Base-by-base conservation (phyloP, 2,329 filamentous ascomycete genomes). In the Alternaria dauci region DNA sequence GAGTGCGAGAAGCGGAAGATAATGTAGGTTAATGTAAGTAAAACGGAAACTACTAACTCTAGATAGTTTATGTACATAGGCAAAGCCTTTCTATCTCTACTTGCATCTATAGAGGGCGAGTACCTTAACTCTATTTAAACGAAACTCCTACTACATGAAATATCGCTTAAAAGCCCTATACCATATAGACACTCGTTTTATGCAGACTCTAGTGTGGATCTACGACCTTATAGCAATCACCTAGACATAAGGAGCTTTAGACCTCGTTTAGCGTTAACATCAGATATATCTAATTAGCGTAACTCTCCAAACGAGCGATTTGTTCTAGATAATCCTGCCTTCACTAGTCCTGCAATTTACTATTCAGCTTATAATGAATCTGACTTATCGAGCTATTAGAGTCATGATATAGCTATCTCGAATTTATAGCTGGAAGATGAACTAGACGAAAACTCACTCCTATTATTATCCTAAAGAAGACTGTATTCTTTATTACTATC, bases 11-110 rank as follows among this genome's bases (percentile, higher is more conserved):
- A 48, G 8, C 25, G 14, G 42, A 34, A 55, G 43, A 55, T 39
- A n/a, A 55, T 39, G 25, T 47, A 25, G 12, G 42, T 41, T 48
- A 23, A 39, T 28, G 30, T 39, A 12, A 46, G 28, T 28, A n/a
- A 41, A 38, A 41, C 11, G 16, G 4, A 46, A 34, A 25, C 42
- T 28, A n/a, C 52, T 55, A 11, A 55, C 25, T 39, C 25, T 41
- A 16, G 30, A 39, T 4, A 47, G 42, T 55, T 55, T 11, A 39
- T 55, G 25, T 34, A 47, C n/a, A 32, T 55, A 55, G 52, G 14
- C n/a, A 55, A 28, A 44, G 42, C 42, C 16, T 55, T 48, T 28
- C 23, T 55, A 39, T 46, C 43, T 28, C 44, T 55, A 26, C 43
- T 55, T 7, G n/a, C n/a, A 55, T 47, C 43, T 55, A 23, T 25